Base-by-base conservation (phyloP, 2,329 filamentous ascomycete species). In the Colletotrichum graminicola region DNA sequence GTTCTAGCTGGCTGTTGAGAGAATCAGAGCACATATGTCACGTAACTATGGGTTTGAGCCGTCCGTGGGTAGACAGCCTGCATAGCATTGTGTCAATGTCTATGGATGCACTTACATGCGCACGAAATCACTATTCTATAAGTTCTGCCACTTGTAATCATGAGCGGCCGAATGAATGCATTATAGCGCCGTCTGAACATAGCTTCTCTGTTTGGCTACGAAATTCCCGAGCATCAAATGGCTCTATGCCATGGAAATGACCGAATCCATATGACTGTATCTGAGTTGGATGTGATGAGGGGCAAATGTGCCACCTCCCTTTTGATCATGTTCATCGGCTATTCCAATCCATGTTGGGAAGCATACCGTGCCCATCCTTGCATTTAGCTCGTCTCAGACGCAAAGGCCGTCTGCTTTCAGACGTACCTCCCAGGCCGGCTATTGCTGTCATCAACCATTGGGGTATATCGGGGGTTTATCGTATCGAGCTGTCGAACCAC, bases 151-250 rank as follows among this genome's bases (percentile, higher is more conserved):
- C 18, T 51, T 12, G 26, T 26, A 14, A 43, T 23, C n/a, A 14
- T 49, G 45, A 5, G 8, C 45, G 10, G 21, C n/a, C 4, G 45
- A 14, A 49, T 14, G 21, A 5, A 21, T 21, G 6, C 10, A 26
- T 26, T 26, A 2, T 26, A 16, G 47, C 47, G 21, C 34, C 29
- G 21, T 3, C 52, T n/a, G 2, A n/a, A 11, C 21, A n/a, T 6
- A n/a, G 16, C 1, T 36, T 10, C 29, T 2, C 29, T 21, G 0
- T 34, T 1, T 32, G 18, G 5, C 5, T 14, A 11, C 29, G 3
- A n/a, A n/a, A n/a, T n/a, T 2, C 0, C 21, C 10, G 5, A 12
- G 10, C 21, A n/a, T 11, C 1, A 5, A 34, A n/a, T 10, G 29
- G 3, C 3, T 55, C 21, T 12, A 12, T n/a, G 32, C 34, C 29